Base-by-base conservation (phyloP, 306 rosid genomes). In the Vicia villosa region DNA sequence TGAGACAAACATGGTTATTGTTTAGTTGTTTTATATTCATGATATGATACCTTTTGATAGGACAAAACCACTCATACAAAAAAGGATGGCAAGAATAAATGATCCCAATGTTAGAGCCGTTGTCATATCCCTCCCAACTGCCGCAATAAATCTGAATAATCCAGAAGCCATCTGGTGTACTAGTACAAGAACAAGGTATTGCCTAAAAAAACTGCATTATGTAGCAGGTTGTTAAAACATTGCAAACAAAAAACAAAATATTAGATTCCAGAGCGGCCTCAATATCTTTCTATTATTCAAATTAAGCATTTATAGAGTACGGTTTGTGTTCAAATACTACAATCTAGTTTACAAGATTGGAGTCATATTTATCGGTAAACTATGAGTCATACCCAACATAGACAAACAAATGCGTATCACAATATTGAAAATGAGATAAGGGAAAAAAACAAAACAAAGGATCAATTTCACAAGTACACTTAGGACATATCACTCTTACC, bases 111-210 rank as follows among this genome's bases (percentile, higher is more conserved):
- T 83, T 56, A 70, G 73, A 64, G 91, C 88, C 46, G 77, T 73
- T 17, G 77, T 83, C 80, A 86, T 15, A 15, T 80, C 82, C 74
- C 91, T 81, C 47, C 88, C 83, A 52, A 83, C 57, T 76, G 83
- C 91, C 68, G 83, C 88, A 59, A 86, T 16, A 52, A 81, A 77
- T 72, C 88, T 61, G 66, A 79, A 79, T 67, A 86, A 69, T 42
- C 68, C 75, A 1, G 83, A 81, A 67, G 91, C 86, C 91, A 86
- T 86, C 74, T 86, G 91, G 77, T 74, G 54, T 36, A 86, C 72
- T 51, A 86, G 83, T 43, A 56, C 49, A 16, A 86, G 88, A 68
- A 83, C 6, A 63, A 86, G 78, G 74, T 32, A 83, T 41, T 86
- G 91, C 77, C 68, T 86, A 6, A 81, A 81, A 26, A 86, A 81